These are phyloP conservation scores for Aphelidium insulamus DNA, from an alignment of 371 early-diverging fungal species.

Conservation along the genomic window DNA sequence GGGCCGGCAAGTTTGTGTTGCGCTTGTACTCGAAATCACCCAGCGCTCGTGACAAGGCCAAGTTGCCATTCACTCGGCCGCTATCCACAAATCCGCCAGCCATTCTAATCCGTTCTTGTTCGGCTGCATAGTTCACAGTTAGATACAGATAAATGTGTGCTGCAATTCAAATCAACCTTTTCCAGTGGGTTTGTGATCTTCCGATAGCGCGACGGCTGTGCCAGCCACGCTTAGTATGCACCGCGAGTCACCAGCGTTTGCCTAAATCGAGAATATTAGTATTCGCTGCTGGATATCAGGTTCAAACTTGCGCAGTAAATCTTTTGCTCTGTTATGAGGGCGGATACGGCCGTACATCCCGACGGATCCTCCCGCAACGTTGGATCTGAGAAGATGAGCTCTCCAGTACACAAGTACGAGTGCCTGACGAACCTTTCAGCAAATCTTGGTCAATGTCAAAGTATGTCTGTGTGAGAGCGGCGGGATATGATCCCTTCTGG, in stretches of 20 bases:
- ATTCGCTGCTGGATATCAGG: background rate
- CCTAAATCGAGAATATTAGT: slow-evolving; percentile 13
- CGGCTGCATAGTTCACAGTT: too few species aligned
- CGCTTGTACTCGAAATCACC: slow-evolving; percentile 93
- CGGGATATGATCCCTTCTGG: slow-evolving; percentile 26
- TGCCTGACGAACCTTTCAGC: too few species aligned
- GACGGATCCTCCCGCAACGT: slow-evolving; percentile 43
- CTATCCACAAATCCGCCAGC: slow-evolving; percentile 89
- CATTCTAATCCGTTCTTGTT: slow-evolving; percentile 48
- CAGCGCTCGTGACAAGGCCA: slow-evolving; percentile 83
- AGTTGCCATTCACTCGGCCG: slow-evolving; percentile 87
- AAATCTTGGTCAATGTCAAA: slow-evolving; percentile 56
- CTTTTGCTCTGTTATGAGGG: slow-evolving; percentile 46
- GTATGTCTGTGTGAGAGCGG: slow-evolving; percentile 55
- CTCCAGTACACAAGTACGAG: too few species aligned
- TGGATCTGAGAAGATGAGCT: slow-evolving; percentile 26
- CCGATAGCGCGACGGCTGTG: slow-evolving; percentile 44
- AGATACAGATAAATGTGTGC: background rate
- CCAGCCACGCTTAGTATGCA: slow-evolving; percentile 57
- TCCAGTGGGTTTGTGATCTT: slow-evolving; percentile 83
- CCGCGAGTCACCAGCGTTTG: slow-evolving; percentile 89
- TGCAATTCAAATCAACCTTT: slow-evolving; percentile 10
- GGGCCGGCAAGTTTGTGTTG: slow-evolving; percentile 36
- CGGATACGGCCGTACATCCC: slow-evolving; percentile 86
- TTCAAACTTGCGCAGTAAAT: slow-evolving; percentile 1